These are phyloP conservation scores for Stenocarpella maydis DNA, from an alignment of 2,329 filamentous ascomycete genomes.

Conservation along the genomic window DNA sequence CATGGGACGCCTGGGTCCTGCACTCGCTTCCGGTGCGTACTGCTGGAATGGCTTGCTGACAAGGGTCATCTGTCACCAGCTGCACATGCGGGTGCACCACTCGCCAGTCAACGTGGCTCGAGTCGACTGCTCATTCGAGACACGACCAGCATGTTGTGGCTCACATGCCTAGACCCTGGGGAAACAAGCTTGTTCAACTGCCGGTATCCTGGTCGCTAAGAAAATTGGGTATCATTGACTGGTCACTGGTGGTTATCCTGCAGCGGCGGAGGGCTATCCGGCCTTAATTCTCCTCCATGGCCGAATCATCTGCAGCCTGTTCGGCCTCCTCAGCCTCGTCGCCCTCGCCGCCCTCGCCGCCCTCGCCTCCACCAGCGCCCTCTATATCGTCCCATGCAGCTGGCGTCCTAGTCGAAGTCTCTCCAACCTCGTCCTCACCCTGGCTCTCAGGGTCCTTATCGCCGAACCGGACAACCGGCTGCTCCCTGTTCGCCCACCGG, in stretches of 20 bases:
- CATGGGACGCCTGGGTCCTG: too few relatives aligned
- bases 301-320: conserved; percentile 35
- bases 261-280: neutral
- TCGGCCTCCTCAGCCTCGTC: conserved; percentile 37
- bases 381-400: conserved; percentile 16
- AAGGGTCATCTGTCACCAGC: neutral
- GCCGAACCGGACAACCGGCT: conserved; percentile 31
- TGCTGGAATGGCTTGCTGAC: neutral
- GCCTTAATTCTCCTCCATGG: conserved; percentile 38
- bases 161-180: neutral
- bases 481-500: conserved; percentile 25
- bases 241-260: neutral
- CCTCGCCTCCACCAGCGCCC: conserved; percentile 36
- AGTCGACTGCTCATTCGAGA: neutral
- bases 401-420: conserved; percentile 1
- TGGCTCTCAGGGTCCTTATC: neutral
- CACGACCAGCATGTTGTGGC: neutral
- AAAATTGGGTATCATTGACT: conserved; percentile 32
- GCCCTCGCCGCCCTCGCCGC: conserved; percentile 35
- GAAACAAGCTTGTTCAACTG: neutral
- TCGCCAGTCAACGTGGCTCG: neutral
- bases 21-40: neutral
- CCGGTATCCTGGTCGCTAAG: neutral
- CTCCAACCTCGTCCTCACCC: conserved; percentile 13
- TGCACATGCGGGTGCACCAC: neutral